These are phyloP conservation scores for Ramaria sp. DNA, from an alignment of 768 basidiomycete species.

Conservation along the genomic window DNA sequence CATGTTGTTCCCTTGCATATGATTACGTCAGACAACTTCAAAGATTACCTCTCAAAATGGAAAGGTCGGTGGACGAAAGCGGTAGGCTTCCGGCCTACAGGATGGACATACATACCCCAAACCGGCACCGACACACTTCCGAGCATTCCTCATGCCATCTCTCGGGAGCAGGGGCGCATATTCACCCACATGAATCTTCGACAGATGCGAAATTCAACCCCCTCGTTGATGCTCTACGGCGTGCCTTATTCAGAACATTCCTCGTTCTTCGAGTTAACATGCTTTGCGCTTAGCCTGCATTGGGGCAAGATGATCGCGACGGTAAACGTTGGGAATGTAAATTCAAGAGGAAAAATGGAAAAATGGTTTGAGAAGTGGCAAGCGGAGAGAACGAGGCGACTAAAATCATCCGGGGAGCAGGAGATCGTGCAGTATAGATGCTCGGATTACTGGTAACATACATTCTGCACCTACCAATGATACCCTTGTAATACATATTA, in stretches of 20 bases:
- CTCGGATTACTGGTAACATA: constrained; percentile 41
- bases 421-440: constrained; percentile 26
- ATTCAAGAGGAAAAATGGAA: constrained; percentile 72
- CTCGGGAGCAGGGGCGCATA: constrained; percentile 47
- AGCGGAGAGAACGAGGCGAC: constrained; percentile 56
- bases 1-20: constrained; percentile 73
- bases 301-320: constrained; percentile 92
- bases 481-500: too few species aligned
- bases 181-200: constrained; percentile 65
- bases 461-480: too few species aligned
- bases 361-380: constrained; percentile 89
- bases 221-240: constrained; percentile 62
- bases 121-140: constrained; percentile 52
- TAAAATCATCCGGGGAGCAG: constrained; percentile 19
- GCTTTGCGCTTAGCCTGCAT: constrained; percentile 82
- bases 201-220: constrained; percentile 59
- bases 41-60: constrained; percentile 64
- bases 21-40: constrained; percentile 68
- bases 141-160: constrained; percentile 57
- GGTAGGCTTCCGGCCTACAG: constrained; percentile 86
- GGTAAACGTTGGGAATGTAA: constrained; percentile 73
- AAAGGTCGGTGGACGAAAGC: constrained; percentile 58
- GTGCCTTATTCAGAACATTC: constrained; percentile 94
- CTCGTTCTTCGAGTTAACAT: constrained; percentile 90
- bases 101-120: constrained; percentile 81